A percentile compares a stretch with the other conserved stretches of the same genome.
Evolutionary conservation across 1,139 yeast genomes (phyloP).

Genomic region (Candida frijolesensis): DNA sequence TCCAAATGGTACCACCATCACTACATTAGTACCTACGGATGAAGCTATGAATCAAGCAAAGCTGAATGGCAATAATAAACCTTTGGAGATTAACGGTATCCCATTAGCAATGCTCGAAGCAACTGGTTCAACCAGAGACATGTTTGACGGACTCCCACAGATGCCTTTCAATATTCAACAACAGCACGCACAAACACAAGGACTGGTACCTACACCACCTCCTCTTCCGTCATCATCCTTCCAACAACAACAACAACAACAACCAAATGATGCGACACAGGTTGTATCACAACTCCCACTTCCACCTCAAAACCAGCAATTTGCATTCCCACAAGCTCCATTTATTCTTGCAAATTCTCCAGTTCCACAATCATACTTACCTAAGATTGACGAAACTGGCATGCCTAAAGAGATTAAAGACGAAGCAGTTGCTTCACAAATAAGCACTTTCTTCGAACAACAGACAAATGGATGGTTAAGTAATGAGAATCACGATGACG

Average conservation of each 20-base stretch:
- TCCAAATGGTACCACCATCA: constrained; percentile 89
- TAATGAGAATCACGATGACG: constrained; percentile 75
- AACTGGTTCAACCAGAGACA: constrained; percentile 48
- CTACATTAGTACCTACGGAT: constrained; percentile 86
- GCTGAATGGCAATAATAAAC: constrained; percentile 55
- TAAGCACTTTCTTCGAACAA: constrained; percentile 68
- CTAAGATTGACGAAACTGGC: constrained; percentile 15
- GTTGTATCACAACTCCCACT: not conserved
- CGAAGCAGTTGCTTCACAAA: constrained; percentile 38
- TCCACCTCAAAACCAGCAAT: constrained; percentile 3
- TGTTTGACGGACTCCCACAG: not conserved
- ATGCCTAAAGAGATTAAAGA: not conserved
- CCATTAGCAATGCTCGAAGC: constrained; percentile 81
- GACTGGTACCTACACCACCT: constrained; percentile 5
- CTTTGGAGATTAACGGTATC: constrained; percentile 75
- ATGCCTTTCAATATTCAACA: constrained; percentile 4
- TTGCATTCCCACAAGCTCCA: constrained; percentile 7
- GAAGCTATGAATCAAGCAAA: constrained; percentile 64
- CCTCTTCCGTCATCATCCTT: constrained; percentile 2
- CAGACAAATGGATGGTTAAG: constrained; percentile 80
- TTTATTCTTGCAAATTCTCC: constrained; percentile 16
- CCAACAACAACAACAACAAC: constrained; percentile 3
- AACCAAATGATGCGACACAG: not conserved
- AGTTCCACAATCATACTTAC: constrained; percentile 17
- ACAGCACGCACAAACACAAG: not conserved